Percentiles rank a stretch among this genome's conserved stretches.
phyloP scores from a whole-genome alignment of 1,284 basidiomycete species.

The Sporisorium graminicola region DNA sequence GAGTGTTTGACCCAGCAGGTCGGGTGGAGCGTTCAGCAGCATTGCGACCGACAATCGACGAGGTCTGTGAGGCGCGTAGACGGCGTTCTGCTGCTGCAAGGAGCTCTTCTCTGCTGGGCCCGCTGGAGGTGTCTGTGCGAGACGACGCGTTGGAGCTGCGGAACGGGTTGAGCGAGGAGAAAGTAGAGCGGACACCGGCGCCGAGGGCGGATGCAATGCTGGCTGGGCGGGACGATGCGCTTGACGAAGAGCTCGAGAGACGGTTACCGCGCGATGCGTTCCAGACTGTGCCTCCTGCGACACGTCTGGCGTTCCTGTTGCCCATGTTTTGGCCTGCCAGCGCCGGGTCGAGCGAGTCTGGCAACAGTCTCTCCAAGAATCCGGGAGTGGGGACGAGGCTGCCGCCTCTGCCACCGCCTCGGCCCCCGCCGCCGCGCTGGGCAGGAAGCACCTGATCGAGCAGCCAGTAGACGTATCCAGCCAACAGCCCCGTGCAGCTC shows the following conservation, averaged over 20 bases:
- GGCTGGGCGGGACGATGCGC: constrained; percentile 13
- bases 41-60: constrained; percentile 57
- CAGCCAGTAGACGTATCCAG: constrained; percentile 77
- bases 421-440: constrained; percentile 26
- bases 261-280: constrained; percentile 40
- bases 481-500: constrained; percentile 78
- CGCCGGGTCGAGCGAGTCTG: constrained; percentile 57
- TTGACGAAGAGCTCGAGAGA: constrained; percentile 14
- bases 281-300: constrained; percentile 43
- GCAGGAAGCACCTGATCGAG: constrained; percentile 36
- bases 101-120: constrained; percentile 48
- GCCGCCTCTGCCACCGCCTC: constrained; percentile 31
- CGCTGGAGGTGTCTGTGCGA: constrained; percentile 1
- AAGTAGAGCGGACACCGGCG: constrained; percentile 26
- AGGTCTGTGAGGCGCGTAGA: constrained; percentile 26
- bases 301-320: constrained; percentile 45
- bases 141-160: constrained; percentile 13
- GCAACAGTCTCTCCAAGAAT: constrained; percentile 37
- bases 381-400: constrained; percentile 45
- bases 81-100: constrained; percentile 59
- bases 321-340: constrained; percentile 43
- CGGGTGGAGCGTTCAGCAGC: constrained; percentile 19
- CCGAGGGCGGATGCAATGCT: constrained; percentile 35
- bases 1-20: constrained; percentile 21
- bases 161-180: constrained; percentile 41